A percentile compares a stretch with the other conserved stretches of the same genome.
Conservation (phyloP, 129 eudicot genomes). For the Silybum marianum region DNA sequence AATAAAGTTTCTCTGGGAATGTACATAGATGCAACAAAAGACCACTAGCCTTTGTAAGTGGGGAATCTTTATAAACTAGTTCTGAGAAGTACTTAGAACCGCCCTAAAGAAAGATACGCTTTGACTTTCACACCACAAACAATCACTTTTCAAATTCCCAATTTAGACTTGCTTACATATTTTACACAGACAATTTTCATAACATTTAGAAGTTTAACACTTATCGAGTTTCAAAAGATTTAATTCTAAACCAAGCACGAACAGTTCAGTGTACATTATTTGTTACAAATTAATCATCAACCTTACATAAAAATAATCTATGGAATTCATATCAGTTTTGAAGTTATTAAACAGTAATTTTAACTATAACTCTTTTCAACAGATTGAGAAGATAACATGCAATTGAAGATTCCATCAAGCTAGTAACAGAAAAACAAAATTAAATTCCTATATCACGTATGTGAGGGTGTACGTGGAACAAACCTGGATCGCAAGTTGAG, state of each 20-base stretch:
- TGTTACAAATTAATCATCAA: background rate
- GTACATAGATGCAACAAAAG: slow-evolving; percentile 8
- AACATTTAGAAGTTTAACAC: background rate
- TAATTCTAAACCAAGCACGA: background rate
- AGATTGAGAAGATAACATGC: slow-evolving; percentile 5
- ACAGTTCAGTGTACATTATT: background rate
- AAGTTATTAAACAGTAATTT: background rate
- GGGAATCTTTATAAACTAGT: background rate
- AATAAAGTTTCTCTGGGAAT: background rate
- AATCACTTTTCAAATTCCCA: background rate
- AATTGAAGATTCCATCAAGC: background rate
- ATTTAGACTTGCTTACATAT: slow-evolving; percentile 2
- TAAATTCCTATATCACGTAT: background rate
- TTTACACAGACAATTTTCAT: background rate
- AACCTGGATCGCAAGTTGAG: slow-evolving; percentile 72
- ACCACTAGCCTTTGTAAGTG: background rate
- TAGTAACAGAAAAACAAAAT: background rate
- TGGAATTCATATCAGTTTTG: background rate
- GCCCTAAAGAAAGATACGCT: background rate
- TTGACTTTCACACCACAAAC: background rate
- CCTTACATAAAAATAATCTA: background rate
- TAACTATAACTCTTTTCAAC: background rate
- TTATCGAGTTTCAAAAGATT: background rate
- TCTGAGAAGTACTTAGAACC: background rate
- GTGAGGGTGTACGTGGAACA: background rate